These are phyloP conservation scores for Saccharomyces kudriavzevii DNA, from an alignment of 805 yeast species.

Conservation along the genomic window DNA sequence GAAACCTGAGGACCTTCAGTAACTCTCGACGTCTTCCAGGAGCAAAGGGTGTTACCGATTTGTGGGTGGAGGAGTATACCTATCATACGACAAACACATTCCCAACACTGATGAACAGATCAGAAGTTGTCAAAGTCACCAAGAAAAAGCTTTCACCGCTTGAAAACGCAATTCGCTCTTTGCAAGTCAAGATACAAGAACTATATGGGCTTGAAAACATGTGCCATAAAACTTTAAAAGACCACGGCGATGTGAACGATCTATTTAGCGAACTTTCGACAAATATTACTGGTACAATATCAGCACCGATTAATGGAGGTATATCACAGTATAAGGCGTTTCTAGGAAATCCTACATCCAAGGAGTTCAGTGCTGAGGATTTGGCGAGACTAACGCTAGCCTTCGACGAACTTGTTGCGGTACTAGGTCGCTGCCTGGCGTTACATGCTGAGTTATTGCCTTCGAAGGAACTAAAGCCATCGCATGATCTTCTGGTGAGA, in stretches of 20 bases:
- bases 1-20: constrained; percentile 61
- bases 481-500: constrained; percentile 60
- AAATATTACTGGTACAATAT: constrained; percentile 75
- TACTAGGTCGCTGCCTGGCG: constrained; percentile 55
- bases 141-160: constrained; percentile 67
- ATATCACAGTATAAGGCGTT: constrained; percentile 74
- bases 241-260: constrained; percentile 40
- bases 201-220: constrained; percentile 58
- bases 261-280: constrained; percentile 59
- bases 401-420: constrained; percentile 60
- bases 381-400: constrained; percentile 32
- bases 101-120: constrained; percentile 83
- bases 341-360: constrained; percentile 34
- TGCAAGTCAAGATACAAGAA: constrained; percentile 63
- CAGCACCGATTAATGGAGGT: constrained; percentile 90
- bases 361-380: constrained; percentile 26
- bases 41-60: constrained; percentile 56
- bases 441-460: constrained; percentile 64
- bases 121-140: constrained; percentile 49
- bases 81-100: constrained; percentile 67
- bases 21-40: constrained; percentile 68
- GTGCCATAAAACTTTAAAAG: constrained; percentile 45
- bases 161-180: constrained; percentile 67
- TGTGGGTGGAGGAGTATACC: constrained; percentile 85
- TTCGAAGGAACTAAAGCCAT: constrained; percentile 39